Evolutionary conservation across 805 yeast genomes (phyloP).

Genomic region (Saccharomycopsis fodiens): DNA sequence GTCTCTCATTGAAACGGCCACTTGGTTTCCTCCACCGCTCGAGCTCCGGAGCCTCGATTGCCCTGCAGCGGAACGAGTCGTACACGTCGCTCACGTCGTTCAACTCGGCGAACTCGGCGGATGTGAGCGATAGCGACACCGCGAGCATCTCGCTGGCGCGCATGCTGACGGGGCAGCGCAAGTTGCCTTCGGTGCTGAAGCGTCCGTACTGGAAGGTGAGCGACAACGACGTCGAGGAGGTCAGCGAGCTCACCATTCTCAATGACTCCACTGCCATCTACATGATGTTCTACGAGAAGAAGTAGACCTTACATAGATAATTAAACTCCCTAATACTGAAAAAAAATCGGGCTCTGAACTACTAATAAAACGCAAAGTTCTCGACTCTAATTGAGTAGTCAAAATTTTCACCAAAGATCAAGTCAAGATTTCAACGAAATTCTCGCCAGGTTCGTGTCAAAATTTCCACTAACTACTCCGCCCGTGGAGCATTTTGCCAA

Average conservation of each 20-base stretch:
- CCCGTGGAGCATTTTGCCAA: too few species aligned
- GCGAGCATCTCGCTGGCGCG: not conserved
- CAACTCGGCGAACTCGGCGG: not conserved
- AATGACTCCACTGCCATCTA: constrained; percentile 72
- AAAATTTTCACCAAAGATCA: too few species aligned
- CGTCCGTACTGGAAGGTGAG: constrained; percentile 81
- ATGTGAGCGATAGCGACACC: too few species aligned
- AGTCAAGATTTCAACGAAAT: too few species aligned
- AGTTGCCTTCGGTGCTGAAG: constrained; percentile 45
- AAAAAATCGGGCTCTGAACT: too few species aligned
- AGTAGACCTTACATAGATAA: not conserved
- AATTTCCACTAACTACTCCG: too few species aligned
- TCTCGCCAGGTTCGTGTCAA: too few species aligned
- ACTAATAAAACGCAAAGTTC: too few species aligned
- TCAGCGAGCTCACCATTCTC: constrained; percentile 47
- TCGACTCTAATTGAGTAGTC: too few species aligned
- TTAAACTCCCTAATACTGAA: too few species aligned
- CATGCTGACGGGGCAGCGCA: constrained; percentile 23
- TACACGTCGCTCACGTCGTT: not conserved
- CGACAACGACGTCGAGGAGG: constrained; percentile 65
- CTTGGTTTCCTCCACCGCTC: not conserved
- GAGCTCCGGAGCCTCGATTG: not conserved
- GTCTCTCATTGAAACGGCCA: constrained; percentile 17
- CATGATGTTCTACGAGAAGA: constrained; percentile 68
- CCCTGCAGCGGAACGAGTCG: not conserved